Evolutionary conservation across 257 asterid species (phyloP), one percentile per base, ranked within the genome.

Genomic region (Solanum tarapatanum): DNA sequence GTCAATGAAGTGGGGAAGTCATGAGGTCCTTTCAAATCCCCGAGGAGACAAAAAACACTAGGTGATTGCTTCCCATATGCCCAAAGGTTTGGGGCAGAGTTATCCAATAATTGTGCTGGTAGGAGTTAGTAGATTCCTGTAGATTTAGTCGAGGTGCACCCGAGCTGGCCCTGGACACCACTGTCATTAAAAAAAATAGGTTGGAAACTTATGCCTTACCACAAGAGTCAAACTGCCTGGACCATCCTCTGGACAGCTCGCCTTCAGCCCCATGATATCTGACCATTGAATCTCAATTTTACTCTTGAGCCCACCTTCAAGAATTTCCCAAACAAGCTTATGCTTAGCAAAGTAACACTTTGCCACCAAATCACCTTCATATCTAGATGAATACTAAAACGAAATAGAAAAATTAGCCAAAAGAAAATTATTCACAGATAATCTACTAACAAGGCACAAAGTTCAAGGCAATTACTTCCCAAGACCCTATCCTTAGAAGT

Each of bases 321-420:
- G 98, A 90, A 96, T 93, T 90, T 96, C 99, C 99, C 98, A 95
- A 30, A 96, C 99, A 87, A 96, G 95, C 86, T 95, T 95, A 80
- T 94, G 97, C 92, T 95, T 96, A 4, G 96, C 97, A 90, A 93
- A 96, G 91, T 96, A 96, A 91, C 98, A 95, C 94, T 96, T 96
- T 1, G 95, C 98, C 90, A 96, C 98, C 93, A 96, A 92, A 91
- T 96, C 99, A 68, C 97, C 97, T 89, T 96, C 97, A 75, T 94
- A 90, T 88, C 69, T 94, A 19, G 99, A 93, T 75, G 83, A 87
- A 90, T 94, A 96, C 99, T 96, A 95, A 86, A 83, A 93, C 33
- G 89, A 94, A n/a, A 88, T 16, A 77, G 9, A 66, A 17, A 86
- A 58, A 83, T 86, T 69, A 91, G 89, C 48, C 83, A 87, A 86